Evolutionary conservation across 208 protist genomes (phyloP), one percentile per base, ranked within the genome.

Genomic region (Trypanosoma melophagium): DNA sequence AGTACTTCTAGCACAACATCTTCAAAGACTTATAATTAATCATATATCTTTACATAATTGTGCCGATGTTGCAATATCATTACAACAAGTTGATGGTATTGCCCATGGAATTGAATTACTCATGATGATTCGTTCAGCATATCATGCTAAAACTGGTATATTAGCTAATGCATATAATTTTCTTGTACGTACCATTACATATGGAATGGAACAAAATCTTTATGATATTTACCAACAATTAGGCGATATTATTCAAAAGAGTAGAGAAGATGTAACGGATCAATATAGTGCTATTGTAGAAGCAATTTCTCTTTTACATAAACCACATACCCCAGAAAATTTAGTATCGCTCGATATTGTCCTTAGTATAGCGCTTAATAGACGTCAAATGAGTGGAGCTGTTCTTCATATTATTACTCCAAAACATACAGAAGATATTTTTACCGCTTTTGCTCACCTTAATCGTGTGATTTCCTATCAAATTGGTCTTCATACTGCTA

Each of bases 101-200:
- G 84, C 87, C 38, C 74, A 85, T 16, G 86, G 82, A 12, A 71
- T 96, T 3, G 81, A 97, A 72, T 68, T 98, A 73, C 75, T 98
- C 7, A 94, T 97, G 71, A 83, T 89, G 56, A 94, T 98, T 10
- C 76, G 92, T 12, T 55, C 68, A 17, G 92, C 89, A 1, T 97
- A 87, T 69, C 90, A 97, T 72, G 66, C 62, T 55, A 89, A 92
- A 45, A 82, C 73, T 38, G 76, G 79, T 17, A 71, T 93, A 38
- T 79, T 98, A 31, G 94, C 85, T n/a, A 59, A 91, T 8, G 49
- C 76, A 13, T 87, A 96, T 17, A 71, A 77, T 28, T 47, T 87
- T 19, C 73, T 97, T 53, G 66, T 78, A 35, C 80, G 93, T 57
- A 88, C 89, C 22, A 82, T 97, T 56, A 77, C 69, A 19, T 85